Percentiles rank a stretch among this genome's conserved stretches.
Conservation (phyloP, 2,329 filamentous ascomycete species). For the Fusarium acutatum region DNA sequence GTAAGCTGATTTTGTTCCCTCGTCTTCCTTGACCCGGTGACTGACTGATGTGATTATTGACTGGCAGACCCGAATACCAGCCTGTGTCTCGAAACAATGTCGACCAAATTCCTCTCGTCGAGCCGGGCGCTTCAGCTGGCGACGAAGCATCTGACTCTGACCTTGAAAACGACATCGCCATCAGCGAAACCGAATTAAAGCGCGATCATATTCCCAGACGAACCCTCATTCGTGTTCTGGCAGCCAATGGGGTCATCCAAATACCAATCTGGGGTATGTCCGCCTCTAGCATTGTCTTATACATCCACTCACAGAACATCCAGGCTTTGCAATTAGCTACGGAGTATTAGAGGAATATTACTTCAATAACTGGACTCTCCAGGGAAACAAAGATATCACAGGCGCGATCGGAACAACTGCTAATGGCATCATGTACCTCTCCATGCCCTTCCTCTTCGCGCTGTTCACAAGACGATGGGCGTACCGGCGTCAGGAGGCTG, state of each 20-base stretch:
- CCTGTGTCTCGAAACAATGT: background rate
- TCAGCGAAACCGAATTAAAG: background rate
- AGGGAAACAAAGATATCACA: background rate
- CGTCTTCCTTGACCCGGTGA: background rate
- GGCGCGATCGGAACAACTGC: background rate
- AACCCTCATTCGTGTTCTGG: background rate
- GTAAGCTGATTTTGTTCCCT: background rate
- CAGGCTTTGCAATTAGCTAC: background rate
- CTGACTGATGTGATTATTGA: background rate
- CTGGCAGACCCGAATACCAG: background rate
- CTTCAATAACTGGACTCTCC: background rate
- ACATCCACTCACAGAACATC: background rate
- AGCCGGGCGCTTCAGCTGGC: background rate
- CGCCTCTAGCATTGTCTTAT: fast-evolving
- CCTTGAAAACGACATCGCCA: background rate
- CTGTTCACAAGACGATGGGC: background rate
- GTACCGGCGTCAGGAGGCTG: background rate
- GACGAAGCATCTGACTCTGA: background rate
- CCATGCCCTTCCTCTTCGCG: background rate
- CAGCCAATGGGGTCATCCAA: background rate
- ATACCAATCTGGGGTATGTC: background rate
- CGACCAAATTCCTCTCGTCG: background rate
- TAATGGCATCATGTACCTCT: conserved; percentile 1
- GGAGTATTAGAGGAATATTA: background rate
- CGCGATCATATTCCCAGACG: background rate